phyloP scores from a whole-genome alignment of 163 green algal species.

The Prototheca wickerhamii region DNA sequence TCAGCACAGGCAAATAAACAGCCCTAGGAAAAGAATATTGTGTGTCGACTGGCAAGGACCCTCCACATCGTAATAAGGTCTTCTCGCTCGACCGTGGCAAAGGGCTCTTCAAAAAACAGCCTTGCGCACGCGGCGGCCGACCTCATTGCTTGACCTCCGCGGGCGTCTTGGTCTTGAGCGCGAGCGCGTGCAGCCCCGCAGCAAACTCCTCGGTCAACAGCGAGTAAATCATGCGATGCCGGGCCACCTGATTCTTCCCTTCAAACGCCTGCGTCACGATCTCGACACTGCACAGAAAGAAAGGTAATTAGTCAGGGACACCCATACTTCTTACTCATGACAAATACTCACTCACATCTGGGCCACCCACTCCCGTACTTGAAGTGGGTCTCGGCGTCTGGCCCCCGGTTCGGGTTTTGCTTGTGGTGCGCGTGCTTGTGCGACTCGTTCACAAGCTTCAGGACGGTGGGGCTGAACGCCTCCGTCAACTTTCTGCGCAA shows the following conservation, averaged over 20 bases:
- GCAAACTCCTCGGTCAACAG: constrained; percentile 54
- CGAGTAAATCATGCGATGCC: constrained; percentile 55
- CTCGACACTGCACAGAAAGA: constrained; percentile 27
- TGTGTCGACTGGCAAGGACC: neutral
- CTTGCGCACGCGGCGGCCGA: neutral
- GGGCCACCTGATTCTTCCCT: constrained; percentile 40
- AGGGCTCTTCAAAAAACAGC: neutral
- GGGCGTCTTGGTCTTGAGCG: constrained; percentile 56
- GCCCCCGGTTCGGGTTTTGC: constrained; percentile 40
- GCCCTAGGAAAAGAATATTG: neutral
- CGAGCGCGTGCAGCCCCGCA: constrained; percentile 54
- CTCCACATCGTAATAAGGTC: neutral
- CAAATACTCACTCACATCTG: neutral
- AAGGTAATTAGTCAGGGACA: neutral
- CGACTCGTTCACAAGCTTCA: constrained; percentile 45
- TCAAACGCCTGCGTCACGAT: constrained; percentile 54
- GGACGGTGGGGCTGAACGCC: constrained; percentile 22
- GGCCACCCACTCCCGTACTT: constrained; percentile 4
- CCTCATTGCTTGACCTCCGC: neutral
- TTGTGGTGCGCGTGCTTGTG: constrained; percentile 50
- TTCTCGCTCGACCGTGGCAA: neutral
- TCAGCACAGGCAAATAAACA: neutral
- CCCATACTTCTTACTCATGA: neutral
- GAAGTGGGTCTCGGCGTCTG: constrained; percentile 62
- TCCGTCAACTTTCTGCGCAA: constrained; percentile 37